These are phyloP conservation scores for Colletotrichum sp. DNA, from an alignment of 2,329 filamentous ascomycete genomes.

Conservation along the genomic window DNA sequence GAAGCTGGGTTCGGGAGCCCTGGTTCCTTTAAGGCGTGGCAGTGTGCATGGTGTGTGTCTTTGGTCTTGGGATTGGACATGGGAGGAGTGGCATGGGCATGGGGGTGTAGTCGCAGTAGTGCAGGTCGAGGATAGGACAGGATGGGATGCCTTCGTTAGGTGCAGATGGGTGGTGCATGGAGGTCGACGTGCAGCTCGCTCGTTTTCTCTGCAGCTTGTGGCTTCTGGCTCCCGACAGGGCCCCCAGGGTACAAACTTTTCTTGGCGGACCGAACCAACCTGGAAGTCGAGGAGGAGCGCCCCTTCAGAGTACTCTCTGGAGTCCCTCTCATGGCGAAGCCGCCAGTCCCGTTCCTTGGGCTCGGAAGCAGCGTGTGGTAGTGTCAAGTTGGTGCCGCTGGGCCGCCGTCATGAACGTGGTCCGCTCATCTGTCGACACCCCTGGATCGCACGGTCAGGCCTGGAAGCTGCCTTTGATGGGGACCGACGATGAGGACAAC, in stretches of 20 bases:
- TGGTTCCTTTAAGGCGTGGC: conserved; percentile 21
- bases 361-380: neutral
- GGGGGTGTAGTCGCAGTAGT: neutral
- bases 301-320: neutral
- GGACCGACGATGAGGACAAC: neutral
- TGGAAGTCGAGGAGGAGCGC: neutral
- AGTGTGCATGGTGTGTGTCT: conserved; percentile 5
- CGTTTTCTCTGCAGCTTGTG: conserved; percentile 13
- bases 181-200: conserved; percentile 7
- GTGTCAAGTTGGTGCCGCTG: neutral
- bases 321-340: neutral
- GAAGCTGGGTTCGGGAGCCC: conserved; percentile 19
- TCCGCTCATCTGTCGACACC: neutral
- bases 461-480: neutral
- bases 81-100: neutral
- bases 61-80: conserved; percentile 8
- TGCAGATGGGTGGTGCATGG: conserved; percentile 5
- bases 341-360: neutral
- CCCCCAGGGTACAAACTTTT: neutral
- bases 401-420: neutral
- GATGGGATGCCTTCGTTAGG: neutral
- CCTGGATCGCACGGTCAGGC: conserved; percentile 4
- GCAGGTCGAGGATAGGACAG: neutral
- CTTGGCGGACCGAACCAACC: neutral
- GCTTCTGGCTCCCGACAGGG: neutral